phyloP scores from a whole-genome alignment of 331 rosid genomes.

The Spiraea crenata region DNA sequence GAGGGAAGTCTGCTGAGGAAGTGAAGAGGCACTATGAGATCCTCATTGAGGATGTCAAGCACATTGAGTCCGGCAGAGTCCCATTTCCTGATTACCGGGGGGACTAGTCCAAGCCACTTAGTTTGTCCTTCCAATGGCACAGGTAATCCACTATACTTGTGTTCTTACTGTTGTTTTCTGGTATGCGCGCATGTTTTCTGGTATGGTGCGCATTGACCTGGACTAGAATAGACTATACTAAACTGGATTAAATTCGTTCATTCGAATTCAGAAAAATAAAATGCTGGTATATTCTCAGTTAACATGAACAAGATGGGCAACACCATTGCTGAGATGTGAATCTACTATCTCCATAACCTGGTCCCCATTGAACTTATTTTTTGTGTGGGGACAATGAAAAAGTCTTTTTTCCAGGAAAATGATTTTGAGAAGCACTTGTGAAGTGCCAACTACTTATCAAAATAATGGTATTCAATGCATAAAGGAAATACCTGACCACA shows the following conservation, averaged over 20 bases:
- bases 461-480: constrained; percentile 26
- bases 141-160: constrained; percentile 2
- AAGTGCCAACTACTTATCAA: constrained; percentile 23
- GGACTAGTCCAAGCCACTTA: constrained; percentile 9
- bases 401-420: constrained; percentile 23
- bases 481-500: constrained; percentile 30
- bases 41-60: constrained; percentile 61
- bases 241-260: background rate
- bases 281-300: background rate
- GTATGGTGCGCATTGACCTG: background rate
- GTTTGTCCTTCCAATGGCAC: background rate
- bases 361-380: background rate
- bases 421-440: constrained; percentile 19
- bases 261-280: background rate
- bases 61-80: constrained; percentile 65
- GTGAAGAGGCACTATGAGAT: constrained; percentile 68
- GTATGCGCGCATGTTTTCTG: background rate
- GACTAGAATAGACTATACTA: too few relatives aligned
- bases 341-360: background rate
- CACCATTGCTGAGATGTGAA: background rate
- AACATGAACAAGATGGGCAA: constrained; percentile 4
- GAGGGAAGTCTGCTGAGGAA: constrained; percentile 70
- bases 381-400: constrained; percentile 26
- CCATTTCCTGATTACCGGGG: constrained; percentile 63
- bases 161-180: background rate